Evolutionary conservation across 768 basidiomycete genomes (phyloP).

Genomic region (Pholiota microspora): DNA sequence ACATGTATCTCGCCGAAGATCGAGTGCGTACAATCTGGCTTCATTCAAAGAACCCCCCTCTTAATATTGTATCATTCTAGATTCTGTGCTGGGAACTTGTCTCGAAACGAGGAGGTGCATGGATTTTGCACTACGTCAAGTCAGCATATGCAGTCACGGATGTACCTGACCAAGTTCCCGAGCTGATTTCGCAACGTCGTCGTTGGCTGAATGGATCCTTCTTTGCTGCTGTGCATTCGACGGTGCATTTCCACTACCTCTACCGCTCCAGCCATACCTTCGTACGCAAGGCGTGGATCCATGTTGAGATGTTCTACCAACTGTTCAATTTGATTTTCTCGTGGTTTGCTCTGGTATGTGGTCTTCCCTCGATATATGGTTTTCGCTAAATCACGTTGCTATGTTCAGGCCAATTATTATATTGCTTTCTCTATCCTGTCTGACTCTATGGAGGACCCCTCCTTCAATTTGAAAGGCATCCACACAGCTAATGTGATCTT

Average conservation of each 20-base stretch:
- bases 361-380: neutral
- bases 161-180: conserved; percentile 92
- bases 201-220: conserved; percentile 98
- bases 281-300: conserved; percentile 89
- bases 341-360: conserved; percentile 76
- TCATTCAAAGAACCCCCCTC: no score
- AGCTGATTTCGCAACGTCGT: conserved; percentile 91
- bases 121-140: conserved; percentile 96
- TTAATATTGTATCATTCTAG: no score
- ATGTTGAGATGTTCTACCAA: conserved; percentile 92
- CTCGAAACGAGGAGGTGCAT: conserved; percentile 85
- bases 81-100: conserved; percentile 98
- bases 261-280: conserved; percentile 87
- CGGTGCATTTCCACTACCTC: conserved; percentile 91
- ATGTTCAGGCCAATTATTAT: conserved; percentile 77
- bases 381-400: no score
- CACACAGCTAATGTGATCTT: conserved; percentile 74
- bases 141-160: conserved; percentile 91
- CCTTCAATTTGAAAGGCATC: conserved; percentile 60
- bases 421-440: conserved; percentile 84
- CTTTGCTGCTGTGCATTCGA: conserved; percentile 94
- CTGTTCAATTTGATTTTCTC: conserved; percentile 88
- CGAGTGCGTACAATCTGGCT: conserved; percentile 45
- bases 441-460: conserved; percentile 66
- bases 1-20: conserved; percentile 96